Conservation (phyloP, 805 yeast species). For the Grigorovia humatica region DNA sequence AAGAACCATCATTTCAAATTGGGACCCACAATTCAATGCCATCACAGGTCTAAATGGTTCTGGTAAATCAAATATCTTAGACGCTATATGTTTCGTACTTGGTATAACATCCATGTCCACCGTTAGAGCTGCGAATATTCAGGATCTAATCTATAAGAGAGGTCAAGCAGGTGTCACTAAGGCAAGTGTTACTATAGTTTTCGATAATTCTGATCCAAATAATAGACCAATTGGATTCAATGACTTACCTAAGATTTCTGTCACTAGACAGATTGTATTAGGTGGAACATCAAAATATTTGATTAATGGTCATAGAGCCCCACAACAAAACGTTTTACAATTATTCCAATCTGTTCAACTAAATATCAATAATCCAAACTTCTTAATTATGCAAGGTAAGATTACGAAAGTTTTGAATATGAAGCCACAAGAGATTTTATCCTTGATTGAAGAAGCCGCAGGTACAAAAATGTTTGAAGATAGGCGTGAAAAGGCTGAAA, state of each 20-base stretch:
- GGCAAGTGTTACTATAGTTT: slow-evolving; percentile 93
- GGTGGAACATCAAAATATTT: slow-evolving; percentile 90
- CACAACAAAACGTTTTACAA: slow-evolving; percentile 82
- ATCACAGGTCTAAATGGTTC: slow-evolving; percentile 97
- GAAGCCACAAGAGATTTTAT: slow-evolving; percentile 84
- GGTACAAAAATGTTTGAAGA: slow-evolving; percentile 96
- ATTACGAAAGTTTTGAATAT: slow-evolving; percentile 94
- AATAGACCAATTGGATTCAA: slow-evolving; percentile 86
- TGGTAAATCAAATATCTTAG: slow-evolving; percentile 92
- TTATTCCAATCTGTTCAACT: slow-evolving; percentile 90
- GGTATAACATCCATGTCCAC: slow-evolving; percentile 94
- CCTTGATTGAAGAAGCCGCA: slow-evolving; percentile 95
- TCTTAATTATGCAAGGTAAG: slow-evolving; percentile 96
- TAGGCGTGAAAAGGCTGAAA: slow-evolving; percentile 81
- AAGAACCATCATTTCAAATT: slow-evolving; percentile 85
- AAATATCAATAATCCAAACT: slow-evolving; percentile 93
- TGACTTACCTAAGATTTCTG: slow-evolving; percentile 65
- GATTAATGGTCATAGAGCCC: slow-evolving; percentile 93
- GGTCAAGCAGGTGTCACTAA: slow-evolving; percentile 98
- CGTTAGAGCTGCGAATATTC: slow-evolving; percentile 85
- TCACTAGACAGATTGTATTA: slow-evolving; percentile 80
- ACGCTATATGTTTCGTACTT: slow-evolving; percentile 95
- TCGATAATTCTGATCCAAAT: slow-evolving; percentile 69
- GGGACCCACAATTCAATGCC: slow-evolving; percentile 97
- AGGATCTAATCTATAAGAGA: slow-evolving; percentile 89